Base-by-base conservation (phyloP, 2,329 filamentous ascomycete genomes). In the Penicillium sp. region DNA sequence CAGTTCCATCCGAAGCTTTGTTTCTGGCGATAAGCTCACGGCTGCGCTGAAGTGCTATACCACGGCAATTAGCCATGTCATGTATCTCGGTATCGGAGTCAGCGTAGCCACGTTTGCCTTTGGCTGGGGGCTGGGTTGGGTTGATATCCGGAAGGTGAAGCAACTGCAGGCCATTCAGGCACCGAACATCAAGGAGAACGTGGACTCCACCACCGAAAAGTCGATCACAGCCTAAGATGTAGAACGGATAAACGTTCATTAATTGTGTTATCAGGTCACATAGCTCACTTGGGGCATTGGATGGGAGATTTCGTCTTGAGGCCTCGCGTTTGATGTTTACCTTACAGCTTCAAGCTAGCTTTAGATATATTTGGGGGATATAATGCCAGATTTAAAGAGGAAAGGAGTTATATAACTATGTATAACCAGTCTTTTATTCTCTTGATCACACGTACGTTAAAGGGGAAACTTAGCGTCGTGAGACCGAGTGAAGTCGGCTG, bases 61-160 rank as follows among this genome's bases (percentile, higher is more conserved):
- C 25, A 39, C 25, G 34, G 34, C 21, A 21, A 39, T 50, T 16
- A 27, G 11, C 13, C 36, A 33, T 50, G 48, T 25, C 3, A 40
- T 40, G 33, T 50, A 50, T 23, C 34, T 50, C 15, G 48, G 33
- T 5, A 40, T 31, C 1, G 48, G 33, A 31, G 15, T 40, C 21
- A 31, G 48, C 4, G 7, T 31, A 11, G 23, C 33, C 7, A 36
- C 33, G 1, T 38, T 40, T 31, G 16, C 16, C 36, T 50, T 50
- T 31, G 48, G 33, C 15, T 50, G 23, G 25, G 36, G 48, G 2
- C 5, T 50, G 13, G 48, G 34, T 1, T 50, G 47, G 47, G 29
- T 36, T 36, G 47, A 50, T 39, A 50, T 59, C 19, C 15, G 56
- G 43, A 40, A 61, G 23, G 40, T 10, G 40, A 43, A 43, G 40